Evolutionary conservation across 768 basidiomycete species (phyloP), one percentile per base, ranked within the genome.

Genomic region (Mycena haematopus): DNA sequence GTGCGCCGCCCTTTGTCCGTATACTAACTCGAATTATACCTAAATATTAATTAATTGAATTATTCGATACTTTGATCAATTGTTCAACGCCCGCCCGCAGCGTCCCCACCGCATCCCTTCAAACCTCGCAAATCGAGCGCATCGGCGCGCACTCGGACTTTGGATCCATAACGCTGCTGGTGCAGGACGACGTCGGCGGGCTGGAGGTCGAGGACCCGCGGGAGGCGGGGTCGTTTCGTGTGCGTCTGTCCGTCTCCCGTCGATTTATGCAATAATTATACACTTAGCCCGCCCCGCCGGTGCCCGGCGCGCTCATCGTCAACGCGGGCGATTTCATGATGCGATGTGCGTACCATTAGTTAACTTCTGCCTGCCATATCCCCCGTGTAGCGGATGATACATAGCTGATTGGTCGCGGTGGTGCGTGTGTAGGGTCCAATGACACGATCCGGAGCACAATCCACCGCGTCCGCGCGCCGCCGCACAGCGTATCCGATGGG

Each of bases 151-250:
- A 85, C 60, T 78, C 80, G 0, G 88, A 90, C 70, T 88, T 82
- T 62, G 80, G 82, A 3, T 83, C 78, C 0, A 75, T 87, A 5
- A 90, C 87, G 55, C 72, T 87, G 8, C 72, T 90, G 3, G 77
- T 88, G 52, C 87, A 89, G 72, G 86, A 89, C 66, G 76, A 80
- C 6, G 77, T 81, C 2, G 86, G 87, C 7, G 88, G 88, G 29
- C 49, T 89, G 4, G 86, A 90, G 68, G 82, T 88, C 6, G 84
- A 88, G 69, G 80, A 84, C 68, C 84, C 85, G 0, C 73, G 77
- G 42, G 67, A 72, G 15, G 79, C 83, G 5, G 84, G 82, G 2
- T 55, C 70, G 46, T 82, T 82, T 65, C 58, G 72, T 44, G 80
- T 77, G 22, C 4, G 46, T n/a, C 27, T 14, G 21, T 9, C 21